A percentile compares a stretch with the other conserved stretches of the same genome.
Conservation (phyloP, 148 eudicot genomes). For the Cornus controversa region DNA sequence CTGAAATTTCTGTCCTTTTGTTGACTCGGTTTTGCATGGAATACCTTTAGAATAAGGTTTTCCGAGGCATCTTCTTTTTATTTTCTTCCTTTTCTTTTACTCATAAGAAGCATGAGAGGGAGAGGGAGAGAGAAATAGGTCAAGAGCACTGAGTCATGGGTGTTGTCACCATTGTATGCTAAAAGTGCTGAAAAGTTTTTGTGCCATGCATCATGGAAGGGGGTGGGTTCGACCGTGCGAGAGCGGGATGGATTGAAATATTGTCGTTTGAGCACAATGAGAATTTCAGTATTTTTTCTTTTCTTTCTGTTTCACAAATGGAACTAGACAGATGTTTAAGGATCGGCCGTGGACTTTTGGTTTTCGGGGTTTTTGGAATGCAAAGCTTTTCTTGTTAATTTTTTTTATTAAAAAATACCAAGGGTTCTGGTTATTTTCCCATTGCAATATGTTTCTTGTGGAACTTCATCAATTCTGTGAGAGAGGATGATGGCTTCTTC, state of each 20-base stretch:
- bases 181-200: too few species aligned
- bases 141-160: too few species aligned
- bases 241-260: not conserved
- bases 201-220: too few species aligned
- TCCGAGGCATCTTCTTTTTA: too few species aligned
- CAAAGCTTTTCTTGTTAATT: not conserved
- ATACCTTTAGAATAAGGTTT: too few species aligned
- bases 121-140: too few species aligned
- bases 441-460: not conserved
- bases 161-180: too few species aligned
- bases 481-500: conserved; percentile 5
- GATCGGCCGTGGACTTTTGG: not conserved
- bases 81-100: too few species aligned
- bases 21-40: too few species aligned
- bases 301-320: not conserved
- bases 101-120: too few species aligned
- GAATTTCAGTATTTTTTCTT: not conserved
- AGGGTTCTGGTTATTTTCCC: not conserved
- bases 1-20: too few species aligned
- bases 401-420: not conserved
- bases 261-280: not conserved
- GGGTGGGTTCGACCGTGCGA: too few species aligned
- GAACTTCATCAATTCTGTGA: not conserved
- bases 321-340: not conserved
- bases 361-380: not conserved